These are phyloP conservation scores for Chenopodium formosanum DNA, from an alignment of 148 eudicot species.

Conservation along the genomic window DNA sequence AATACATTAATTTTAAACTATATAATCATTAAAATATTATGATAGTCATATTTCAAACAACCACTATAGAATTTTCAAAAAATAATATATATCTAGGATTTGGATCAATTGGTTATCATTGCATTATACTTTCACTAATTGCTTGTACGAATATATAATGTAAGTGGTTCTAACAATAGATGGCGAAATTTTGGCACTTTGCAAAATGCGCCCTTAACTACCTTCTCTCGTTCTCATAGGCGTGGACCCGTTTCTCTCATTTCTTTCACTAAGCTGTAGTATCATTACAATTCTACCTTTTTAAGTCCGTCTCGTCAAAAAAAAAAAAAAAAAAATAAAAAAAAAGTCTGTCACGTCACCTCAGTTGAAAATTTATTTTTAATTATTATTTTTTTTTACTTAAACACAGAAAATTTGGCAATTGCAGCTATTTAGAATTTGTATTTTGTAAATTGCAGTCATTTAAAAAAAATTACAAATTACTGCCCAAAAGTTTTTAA, in stretches of 20 bases:
- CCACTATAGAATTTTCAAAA: too few relatives aligned
- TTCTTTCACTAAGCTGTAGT: conserved; percentile 13
- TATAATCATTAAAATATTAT: too few relatives aligned
- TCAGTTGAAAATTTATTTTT: background rate
- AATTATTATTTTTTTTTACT: background rate
- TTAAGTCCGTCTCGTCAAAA: conserved; percentile 24
- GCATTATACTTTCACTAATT: conserved; percentile 21
- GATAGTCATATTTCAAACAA: too few relatives aligned
- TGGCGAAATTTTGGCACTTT: conserved; percentile 29
- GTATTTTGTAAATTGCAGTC: too few relatives aligned
- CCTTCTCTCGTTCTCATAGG: background rate
- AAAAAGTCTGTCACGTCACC: conserved; percentile 23
- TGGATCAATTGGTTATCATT: conserved; percentile 18
- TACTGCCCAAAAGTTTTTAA: too few relatives aligned
- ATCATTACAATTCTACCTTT: conserved; percentile 26
- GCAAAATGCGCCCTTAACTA: conserved; percentile 8
- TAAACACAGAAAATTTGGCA: too few relatives aligned
- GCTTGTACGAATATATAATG: background rate
- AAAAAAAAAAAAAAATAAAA: too few relatives aligned
- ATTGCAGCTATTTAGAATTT: too few relatives aligned
- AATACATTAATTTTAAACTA: too few relatives aligned
- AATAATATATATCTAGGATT: background rate
- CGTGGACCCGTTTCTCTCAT: conserved; percentile 21
- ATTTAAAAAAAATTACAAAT: too few relatives aligned
- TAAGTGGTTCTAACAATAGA: conserved; percentile 25